Evolutionary conservation across 257 asterid species (phyloP).

Genomic region (Schizonepeta tenuifolia): DNA sequence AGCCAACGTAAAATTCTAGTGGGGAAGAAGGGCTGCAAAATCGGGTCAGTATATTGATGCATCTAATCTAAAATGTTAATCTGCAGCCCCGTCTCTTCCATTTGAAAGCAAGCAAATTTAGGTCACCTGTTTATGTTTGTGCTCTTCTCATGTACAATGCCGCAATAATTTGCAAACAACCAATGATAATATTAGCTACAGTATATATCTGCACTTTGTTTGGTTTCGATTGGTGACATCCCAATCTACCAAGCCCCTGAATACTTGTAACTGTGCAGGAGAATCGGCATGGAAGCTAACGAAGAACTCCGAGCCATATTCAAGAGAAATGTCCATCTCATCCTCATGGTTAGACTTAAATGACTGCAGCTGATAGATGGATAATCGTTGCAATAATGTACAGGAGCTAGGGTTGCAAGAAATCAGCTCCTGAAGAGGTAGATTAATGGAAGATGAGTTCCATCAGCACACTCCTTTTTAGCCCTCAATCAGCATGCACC

Average conservation of each 20-base stretch:
- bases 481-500: not conserved
- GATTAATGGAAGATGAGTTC: constrained; percentile 8
- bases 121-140: not conserved
- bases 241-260: not conserved
- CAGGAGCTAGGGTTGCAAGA: constrained; percentile 8
- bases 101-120: constrained; percentile 9
- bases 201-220: not conserved
- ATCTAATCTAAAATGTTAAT: not conserved
- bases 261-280: constrained; percentile 51
- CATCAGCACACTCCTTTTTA: not conserved
- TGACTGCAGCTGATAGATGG: constrained; percentile 33
- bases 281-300: constrained; percentile 91
- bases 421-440: constrained; percentile 10
- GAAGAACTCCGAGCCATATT: constrained; percentile 87
- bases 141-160: not conserved
- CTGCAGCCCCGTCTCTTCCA: not conserved
- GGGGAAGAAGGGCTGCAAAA: constrained; percentile 85
- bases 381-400: constrained; percentile 17
- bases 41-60: constrained; percentile 57
- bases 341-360: constrained; percentile 81
- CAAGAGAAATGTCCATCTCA: constrained; percentile 81
- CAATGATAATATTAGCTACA: not conserved
- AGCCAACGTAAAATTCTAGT: constrained; percentile 95
- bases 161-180: not conserved
- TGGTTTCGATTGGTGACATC: not conserved